Evolutionary conservation across 2,329 filamentous ascomycete species (phyloP), one percentile per base, ranked within the genome.

Genomic region (Lachnellula suecica): DNA sequence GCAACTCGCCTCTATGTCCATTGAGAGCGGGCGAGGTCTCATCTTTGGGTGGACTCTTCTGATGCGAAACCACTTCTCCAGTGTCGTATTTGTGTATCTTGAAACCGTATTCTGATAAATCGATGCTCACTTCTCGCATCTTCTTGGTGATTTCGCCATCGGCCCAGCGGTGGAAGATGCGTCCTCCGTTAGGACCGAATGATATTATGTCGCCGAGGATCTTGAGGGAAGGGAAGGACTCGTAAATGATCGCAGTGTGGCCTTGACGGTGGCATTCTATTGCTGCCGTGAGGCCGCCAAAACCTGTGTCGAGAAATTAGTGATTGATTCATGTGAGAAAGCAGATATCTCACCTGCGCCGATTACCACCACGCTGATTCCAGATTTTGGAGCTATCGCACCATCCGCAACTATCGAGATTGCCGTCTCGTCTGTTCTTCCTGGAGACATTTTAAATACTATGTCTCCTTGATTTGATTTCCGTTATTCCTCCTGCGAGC

Each of bases 251-350:
- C 54, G 70, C 79, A 8, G 69, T 72, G 62, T 84, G 81, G 9
- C 82, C 82, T 66, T 84, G 81, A 17, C 79, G 75, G 38, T 76
- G 68, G 60, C 79, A 82, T 70, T 84, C 82, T 48, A 85, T 81
- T 34, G 80, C 78, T 17, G 81, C 79, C 6, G 81, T 82, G 37
- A 85, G 71, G 29, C 82, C 82, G 43, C 78, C 82, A 47, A 85
- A 81, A 15, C 82, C 82, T 64, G 71, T 72, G 19, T 7, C n/a
- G 4, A 17, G 22, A 4, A 8, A 11, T 34, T 40, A 23, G 20
- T n/a, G n/a, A n/a, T 24, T 19, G 4, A 22, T 23, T 41, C 11
- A 23, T n/a, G 31, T 22, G 24, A 22, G 1, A 38, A 23, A 4
- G 15, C 13, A 13, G 20, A 34, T 10, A 15, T 43, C 41, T 54